A percentile compares a stretch with the other conserved stretches of the same genome.
Evolutionary conservation across 176 grass and related monocot species (phyloP).

Genomic region (Chloris gayana): DNA sequence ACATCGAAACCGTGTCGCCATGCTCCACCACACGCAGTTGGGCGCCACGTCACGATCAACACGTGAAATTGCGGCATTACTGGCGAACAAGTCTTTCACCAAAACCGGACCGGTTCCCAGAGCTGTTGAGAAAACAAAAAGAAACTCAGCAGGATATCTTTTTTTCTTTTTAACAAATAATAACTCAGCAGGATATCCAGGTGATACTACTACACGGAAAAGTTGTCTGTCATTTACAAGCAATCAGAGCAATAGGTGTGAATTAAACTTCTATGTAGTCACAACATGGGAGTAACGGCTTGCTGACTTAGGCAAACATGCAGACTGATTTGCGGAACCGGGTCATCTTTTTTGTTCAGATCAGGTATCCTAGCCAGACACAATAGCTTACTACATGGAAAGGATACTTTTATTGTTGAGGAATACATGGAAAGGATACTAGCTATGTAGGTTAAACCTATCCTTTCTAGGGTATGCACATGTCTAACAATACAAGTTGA

Average conservation of each 20-base stretch:
- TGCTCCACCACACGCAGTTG: not conserved
- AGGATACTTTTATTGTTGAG: too few relatives aligned
- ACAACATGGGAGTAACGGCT: not conserved
- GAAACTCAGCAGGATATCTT: not conserved
- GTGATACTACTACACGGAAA: not conserved
- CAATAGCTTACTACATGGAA: not conserved
- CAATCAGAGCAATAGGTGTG: not conserved
- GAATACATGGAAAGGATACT: not conserved
- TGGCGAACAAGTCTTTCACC: constrained; percentile 23
- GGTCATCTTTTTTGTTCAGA: not conserved
- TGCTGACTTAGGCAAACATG: not conserved
- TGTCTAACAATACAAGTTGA: not conserved
- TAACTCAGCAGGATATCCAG: not conserved
- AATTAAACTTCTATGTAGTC: not conserved
- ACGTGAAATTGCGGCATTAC: not conserved
- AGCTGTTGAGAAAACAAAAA: constrained; percentile 15
- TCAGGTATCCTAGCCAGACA: not conserved
- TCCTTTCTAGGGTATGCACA: not conserved
- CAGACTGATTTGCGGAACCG: not conserved
- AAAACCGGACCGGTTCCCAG: not conserved
- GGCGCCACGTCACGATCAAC: not conserved
- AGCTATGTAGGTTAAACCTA: not conserved
- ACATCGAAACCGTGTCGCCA: not conserved
- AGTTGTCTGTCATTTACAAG: not conserved
- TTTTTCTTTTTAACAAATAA: too few relatives aligned